Evolutionary conservation across 2,329 filamentous ascomycete species (phyloP).

Genomic region (Elsinoe ampelina): DNA sequence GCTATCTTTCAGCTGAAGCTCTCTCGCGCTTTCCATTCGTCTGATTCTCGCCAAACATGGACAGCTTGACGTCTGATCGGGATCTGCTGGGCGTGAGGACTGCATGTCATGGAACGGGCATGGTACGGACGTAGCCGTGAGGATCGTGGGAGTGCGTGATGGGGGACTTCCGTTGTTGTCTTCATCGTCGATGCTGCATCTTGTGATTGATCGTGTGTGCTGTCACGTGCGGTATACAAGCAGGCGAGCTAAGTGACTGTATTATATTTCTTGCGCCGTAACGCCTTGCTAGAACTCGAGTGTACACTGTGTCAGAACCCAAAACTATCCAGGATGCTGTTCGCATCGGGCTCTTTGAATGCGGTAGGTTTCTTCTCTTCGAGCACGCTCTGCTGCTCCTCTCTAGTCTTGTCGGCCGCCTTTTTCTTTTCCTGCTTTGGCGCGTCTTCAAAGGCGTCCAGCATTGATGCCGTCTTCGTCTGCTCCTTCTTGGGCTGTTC

Average conservation of each 20-base stretch:
- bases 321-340: slow-evolving; percentile 82
- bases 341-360: slow-evolving; percentile 88
- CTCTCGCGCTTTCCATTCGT: background rate
- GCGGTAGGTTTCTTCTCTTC: slow-evolving; percentile 55
- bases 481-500: slow-evolving; percentile 25
- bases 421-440: slow-evolving; percentile 23
- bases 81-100: too few relatives aligned
- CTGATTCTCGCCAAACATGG: background rate
- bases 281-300: background rate
- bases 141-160: too few relatives aligned
- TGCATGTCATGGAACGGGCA: too few relatives aligned
- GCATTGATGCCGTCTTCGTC: slow-evolving; percentile 23
- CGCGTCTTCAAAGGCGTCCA: slow-evolving; percentile 21
- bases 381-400: slow-evolving; percentile 15
- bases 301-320: slow-evolving; percentile 55
- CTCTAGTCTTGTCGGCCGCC: slow-evolving; percentile 31
- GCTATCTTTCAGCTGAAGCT: background rate
- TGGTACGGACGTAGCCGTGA: too few relatives aligned
- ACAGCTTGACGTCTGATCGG: too few relatives aligned
- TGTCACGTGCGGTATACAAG: background rate
- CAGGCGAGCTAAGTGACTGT: background rate
- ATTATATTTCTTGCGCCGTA: background rate
- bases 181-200: too few relatives aligned
- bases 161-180: too few relatives aligned
- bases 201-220: too few relatives aligned